These are phyloP conservation scores for Penicillium sp. DNA, from an alignment of 2,329 filamentous ascomycete genomes.

Conservation along the genomic window DNA sequence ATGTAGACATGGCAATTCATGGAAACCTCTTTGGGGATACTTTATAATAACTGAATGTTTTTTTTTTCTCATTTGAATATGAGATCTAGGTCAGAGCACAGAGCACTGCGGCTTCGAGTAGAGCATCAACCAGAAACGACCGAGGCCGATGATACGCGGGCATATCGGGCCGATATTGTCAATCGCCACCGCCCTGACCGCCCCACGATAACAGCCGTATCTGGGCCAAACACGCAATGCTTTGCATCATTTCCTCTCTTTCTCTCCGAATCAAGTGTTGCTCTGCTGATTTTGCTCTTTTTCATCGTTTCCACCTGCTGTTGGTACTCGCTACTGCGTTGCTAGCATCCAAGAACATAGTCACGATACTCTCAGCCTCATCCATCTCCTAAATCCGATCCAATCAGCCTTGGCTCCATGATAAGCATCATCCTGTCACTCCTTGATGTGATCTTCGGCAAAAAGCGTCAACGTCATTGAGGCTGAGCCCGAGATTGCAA, in stretches of 20 bases:
- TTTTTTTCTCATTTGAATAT: background rate
- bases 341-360: background rate
- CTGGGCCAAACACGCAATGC: constrained; percentile 2
- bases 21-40: background rate
- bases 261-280: background rate
- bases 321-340: background rate
- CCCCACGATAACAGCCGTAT: constrained; percentile 12
- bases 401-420: constrained; percentile 13
- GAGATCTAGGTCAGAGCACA: background rate
- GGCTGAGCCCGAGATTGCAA: constrained; percentile 5
- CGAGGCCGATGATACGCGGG: background rate
- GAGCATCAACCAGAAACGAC: background rate
- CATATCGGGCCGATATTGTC: constrained; percentile 7
- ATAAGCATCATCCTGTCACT: constrained; percentile 14
- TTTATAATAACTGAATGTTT: no score
- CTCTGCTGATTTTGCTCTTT: background rate
- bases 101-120: background rate
- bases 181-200: constrained; percentile 10
- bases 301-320: background rate
- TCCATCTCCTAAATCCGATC: background rate
- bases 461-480: constrained; percentile 13
- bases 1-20: background rate
- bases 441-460: constrained; percentile 13
- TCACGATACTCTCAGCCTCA: constrained; percentile 8
- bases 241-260: constrained; percentile 1